Base-by-base conservation (phyloP, 257 asterid genomes). In the Salvia miltiorrhiza region DNA sequence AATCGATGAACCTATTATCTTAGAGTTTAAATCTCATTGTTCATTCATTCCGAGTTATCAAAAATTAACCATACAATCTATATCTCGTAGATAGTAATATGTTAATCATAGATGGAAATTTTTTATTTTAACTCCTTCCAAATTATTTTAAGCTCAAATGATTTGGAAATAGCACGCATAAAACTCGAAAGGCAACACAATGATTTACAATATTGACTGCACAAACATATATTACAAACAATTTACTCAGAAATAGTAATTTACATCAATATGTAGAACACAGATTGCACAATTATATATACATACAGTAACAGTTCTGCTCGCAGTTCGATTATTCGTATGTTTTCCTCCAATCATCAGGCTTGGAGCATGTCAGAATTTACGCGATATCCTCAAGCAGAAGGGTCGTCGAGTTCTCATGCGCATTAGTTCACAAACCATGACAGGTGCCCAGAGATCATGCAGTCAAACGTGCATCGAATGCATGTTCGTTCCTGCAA, bases 401-500 rank as follows among this genome's bases (percentile, higher is more conserved):
- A 66, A 39, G 60, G 45, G 56, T 69, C 53, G 63, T 37, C 79
- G 6, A 60, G 49, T 68, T 69, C 62, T 26, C 35, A 39, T 7
- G 58, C 16, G 21, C 19, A n/a, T n/a, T n/a, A n/a, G n/a, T n/a
- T 17, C 44, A 28, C 61, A 50, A 28, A 55, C 49, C 63, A 55
- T 43, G 4, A 39, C 28, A 41, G 13, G 8, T 32, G 39, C 9
- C 28, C 16, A 45, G 28, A 2, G 67, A 33, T 73, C 66, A 68
- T 45, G 82, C 70, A 17, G 70, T 64, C 73, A 10, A n/a, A 62
- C 63, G 78, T 3, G 32, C 78, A 17, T 2, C 35, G 55, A 28
- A 19, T 16, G 54, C 37, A 44, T 45, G 69, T 33, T 21, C 20
- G 16, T 59, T 64, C 83, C 85, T 81, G 79, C 60, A 43, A 40